Evolutionary conservation across 805 yeast genomes (phyloP).

Genomic region (Lachancea fermentati): DNA sequence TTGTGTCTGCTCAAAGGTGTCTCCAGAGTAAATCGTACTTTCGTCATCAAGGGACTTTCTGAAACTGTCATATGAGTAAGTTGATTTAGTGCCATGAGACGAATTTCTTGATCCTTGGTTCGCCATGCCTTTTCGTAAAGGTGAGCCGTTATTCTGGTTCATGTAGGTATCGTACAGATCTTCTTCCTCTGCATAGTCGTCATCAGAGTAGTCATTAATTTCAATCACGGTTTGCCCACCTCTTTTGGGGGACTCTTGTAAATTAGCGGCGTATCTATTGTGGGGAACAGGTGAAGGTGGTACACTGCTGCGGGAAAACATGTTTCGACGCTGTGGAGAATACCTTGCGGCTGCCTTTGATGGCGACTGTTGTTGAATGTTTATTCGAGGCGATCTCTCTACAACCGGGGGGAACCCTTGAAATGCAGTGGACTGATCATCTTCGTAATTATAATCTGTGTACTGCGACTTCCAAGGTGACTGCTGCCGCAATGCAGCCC

Average conservation of each 20-base stretch:
- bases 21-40: slow-evolving; percentile 29
- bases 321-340: slow-evolving; percentile 36
- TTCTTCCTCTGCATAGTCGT: slow-evolving; percentile 23
- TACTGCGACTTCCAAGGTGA: slow-evolving; percentile 24
- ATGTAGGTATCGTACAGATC: slow-evolving; percentile 9
- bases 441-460: slow-evolving; percentile 13
- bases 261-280: slow-evolving; percentile 56
- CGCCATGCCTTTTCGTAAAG: slow-evolving; percentile 12
- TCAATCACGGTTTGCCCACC: slow-evolving; percentile 46
- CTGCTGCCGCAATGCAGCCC: slow-evolving; percentile 24
- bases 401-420: slow-evolving; percentile 29
- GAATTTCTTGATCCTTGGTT: slow-evolving; percentile 1
- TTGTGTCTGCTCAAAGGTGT: slow-evolving; percentile 33
- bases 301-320: slow-evolving; percentile 29
- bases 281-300: slow-evolving; percentile 35
- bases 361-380: slow-evolving; percentile 34
- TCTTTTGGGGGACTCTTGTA: slow-evolving; percentile 68
- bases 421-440: slow-evolving; percentile 25
- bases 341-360: slow-evolving; percentile 35
- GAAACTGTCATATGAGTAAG: slow-evolving; percentile 57
- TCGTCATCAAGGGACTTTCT: slow-evolving; percentile 45
- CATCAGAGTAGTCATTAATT: slow-evolving; percentile 32
- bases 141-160: slow-evolving; percentile 10
- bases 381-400: slow-evolving; percentile 3
- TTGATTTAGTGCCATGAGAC: slow-evolving; percentile 48